Evolutionary conservation across 2,329 filamentous ascomycete species (phyloP), one percentile per base, ranked within the genome.

Genomic region (Lachnellula suecica): DNA sequence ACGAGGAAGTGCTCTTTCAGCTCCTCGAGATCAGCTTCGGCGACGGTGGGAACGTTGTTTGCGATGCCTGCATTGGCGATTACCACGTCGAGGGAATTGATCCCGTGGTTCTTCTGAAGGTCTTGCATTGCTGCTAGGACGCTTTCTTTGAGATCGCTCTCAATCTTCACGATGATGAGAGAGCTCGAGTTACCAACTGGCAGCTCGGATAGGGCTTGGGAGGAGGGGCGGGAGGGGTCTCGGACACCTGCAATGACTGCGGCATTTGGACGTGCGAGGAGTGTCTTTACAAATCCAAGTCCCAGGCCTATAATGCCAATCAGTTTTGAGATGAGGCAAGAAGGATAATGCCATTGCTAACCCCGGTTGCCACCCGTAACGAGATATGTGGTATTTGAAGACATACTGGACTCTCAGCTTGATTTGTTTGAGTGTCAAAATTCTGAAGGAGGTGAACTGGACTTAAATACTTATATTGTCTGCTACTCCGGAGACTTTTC

Each of bases 31-130:
- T 65, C 62, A 13, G 69, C 66, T 2, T 61, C 56, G 1, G 71
- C 63, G 0, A 62, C 61, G 1, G 11, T 46, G 0, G 68, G 67
- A 24, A 54, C 73, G 5, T 55, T 34, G 4, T 65, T 62, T 2
- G 60, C 59, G 13, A 76, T 71, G n/a, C 71, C 78, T 0, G 78
- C 77, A 59, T 82, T 82, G 31, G 77, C 74, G 44, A 82, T 73
- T 3, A 82, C 70, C 9, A 79, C 61, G 55, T 82, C 78, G 2
- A 82, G 54, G 25, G 69, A 61, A 6, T 64, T 58, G 56, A 81
- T 74, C 4, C 66, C 67, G 47, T 60, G 48, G 11, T 68, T 55
- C 2, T 49, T 31, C 2, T 63, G 51, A 0, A 75, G 59, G 2
- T 64, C 56, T 17, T 65, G 41, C 1, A 72, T 64, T 2, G 72